phyloP scores from a whole-genome alignment of 768 basidiomycete species.

The Xerocomellus intermedius region DNA sequence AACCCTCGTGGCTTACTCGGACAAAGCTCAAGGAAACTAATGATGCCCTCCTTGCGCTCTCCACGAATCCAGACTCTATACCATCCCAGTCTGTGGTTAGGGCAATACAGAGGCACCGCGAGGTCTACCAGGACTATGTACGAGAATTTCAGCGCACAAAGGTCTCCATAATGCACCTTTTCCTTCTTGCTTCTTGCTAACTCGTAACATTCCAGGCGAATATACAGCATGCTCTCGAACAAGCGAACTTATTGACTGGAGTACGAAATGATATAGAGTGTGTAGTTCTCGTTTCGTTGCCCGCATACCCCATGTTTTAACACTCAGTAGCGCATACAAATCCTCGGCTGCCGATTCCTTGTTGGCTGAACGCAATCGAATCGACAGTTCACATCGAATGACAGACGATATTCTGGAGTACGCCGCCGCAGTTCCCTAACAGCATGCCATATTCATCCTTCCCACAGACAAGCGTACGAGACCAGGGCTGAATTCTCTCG shows the following conservation, averaged over 20 bases:
- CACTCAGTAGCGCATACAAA: constrained; percentile 73
- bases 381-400: constrained; percentile 94
- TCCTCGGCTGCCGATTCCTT: constrained; percentile 85
- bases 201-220: constrained; percentile 54
- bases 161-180: constrained; percentile 39
- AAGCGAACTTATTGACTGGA: constrained; percentile 83
- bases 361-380: constrained; percentile 81
- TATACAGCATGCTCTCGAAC: constrained; percentile 78
- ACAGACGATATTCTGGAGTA: constrained; percentile 89
- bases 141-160: constrained; percentile 86
- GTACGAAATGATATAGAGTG: constrained; percentile 97
- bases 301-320: neutral
- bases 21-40: constrained; percentile 82
- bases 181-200: neutral
- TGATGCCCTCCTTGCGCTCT: constrained; percentile 67
- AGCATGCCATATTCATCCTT: neutral
- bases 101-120: constrained; percentile 86
- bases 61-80: constrained; percentile 59
- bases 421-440: constrained; percentile 25
- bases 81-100: constrained; percentile 85
- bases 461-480: constrained; percentile 88
- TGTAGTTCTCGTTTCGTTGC: constrained; percentile 22
- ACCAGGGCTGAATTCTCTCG: constrained; percentile 89
- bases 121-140: constrained; percentile 84
- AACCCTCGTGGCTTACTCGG: constrained; percentile 8